phyloP scores from a whole-genome alignment of 2,329 filamentous ascomycete genomes.

The Dactylellina leptospora region DNA sequence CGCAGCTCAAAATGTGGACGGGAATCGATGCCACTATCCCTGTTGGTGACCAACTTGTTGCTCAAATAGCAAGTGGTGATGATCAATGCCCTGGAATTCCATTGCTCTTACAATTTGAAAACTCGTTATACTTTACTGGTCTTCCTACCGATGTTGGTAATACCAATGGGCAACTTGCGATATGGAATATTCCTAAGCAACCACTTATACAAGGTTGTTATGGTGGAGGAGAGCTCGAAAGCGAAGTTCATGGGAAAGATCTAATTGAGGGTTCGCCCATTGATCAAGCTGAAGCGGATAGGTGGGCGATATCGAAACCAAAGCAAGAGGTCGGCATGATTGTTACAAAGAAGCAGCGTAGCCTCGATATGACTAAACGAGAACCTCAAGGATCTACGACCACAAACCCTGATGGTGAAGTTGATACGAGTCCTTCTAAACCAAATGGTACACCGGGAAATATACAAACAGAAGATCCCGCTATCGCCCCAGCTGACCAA shows the following conservation, averaged over 20 bases:
- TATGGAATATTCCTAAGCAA: slow-evolving; percentile 25
- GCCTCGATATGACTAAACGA: neutral
- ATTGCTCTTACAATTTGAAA: slow-evolving; percentile 8
- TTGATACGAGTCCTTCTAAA: slow-evolving; percentile 10
- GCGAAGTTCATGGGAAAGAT: slow-evolving; percentile 8
- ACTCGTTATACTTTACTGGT: slow-evolving; percentile 11
- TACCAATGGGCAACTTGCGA: slow-evolving; percentile 10
- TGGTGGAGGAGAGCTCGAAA: slow-evolving; percentile 3
- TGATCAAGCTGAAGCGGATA: slow-evolving; percentile 3
- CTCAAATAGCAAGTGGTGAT: slow-evolving; percentile 7
- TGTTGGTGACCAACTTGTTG: slow-evolving; percentile 8
- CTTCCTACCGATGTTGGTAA: slow-evolving; percentile 2
- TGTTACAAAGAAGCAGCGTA: neutral
- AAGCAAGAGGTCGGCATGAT: neutral
- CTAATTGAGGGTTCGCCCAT: slow-evolving; percentile 15
- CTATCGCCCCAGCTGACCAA: slow-evolving; percentile 15
- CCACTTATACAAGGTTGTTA: slow-evolving; percentile 19
- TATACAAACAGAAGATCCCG: neutral
- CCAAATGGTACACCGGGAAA: slow-evolving; percentile 1
- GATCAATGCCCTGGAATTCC: slow-evolving; percentile 15
- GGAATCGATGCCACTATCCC: slow-evolving; percentile 14
- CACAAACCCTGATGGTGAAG: slow-evolving; percentile 1
- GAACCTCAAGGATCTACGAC: neutral
- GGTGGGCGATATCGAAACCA: slow-evolving; percentile 3
- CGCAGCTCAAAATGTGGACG: slow-evolving; percentile 16